phyloP scores from a whole-genome alignment of 495 filamentous ascomycete species.

The Penicillium pancosmium region DNA sequence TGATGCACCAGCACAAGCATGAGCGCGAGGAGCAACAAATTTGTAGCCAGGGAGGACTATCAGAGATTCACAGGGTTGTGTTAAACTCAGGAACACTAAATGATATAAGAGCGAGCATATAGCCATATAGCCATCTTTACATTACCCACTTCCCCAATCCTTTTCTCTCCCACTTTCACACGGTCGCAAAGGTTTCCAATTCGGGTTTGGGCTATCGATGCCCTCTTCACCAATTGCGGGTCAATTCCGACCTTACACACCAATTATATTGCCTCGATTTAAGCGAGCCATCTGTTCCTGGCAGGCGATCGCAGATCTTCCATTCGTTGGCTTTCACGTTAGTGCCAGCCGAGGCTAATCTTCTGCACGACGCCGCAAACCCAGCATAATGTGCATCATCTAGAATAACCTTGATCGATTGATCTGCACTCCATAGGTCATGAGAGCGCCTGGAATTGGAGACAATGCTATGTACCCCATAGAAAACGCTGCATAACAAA shows the following conservation, averaged over 20 bases:
- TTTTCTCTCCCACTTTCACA: background rate
- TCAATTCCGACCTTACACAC: background rate
- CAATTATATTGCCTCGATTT: conserved; percentile 1
- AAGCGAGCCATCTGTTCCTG: conserved; percentile 6
- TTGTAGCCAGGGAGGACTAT: background rate
- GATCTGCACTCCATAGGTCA: background rate
- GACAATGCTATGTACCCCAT: background rate
- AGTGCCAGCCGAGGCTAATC: conserved; percentile 13
- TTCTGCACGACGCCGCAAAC: background rate
- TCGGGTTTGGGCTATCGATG: background rate
- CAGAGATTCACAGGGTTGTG: background rate
- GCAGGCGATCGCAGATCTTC: conserved; percentile 10
- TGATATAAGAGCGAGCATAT: background rate
- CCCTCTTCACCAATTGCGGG: background rate
- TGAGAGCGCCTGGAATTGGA: background rate
- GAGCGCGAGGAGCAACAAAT: background rate
- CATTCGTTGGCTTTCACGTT: conserved; percentile 13
- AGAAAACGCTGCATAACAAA: background rate
- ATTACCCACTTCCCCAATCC: background rate
- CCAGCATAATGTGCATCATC: conserved; percentile 1
- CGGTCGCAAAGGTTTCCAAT: conserved; percentile 2
- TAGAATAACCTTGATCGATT: background rate
- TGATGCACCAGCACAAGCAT: background rate
- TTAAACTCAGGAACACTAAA: background rate
- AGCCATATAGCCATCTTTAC: background rate